These are phyloP conservation scores for Aspergillus udagawae DNA, from an alignment of 2,329 filamentous ascomycete species.

Conservation along the genomic window DNA sequence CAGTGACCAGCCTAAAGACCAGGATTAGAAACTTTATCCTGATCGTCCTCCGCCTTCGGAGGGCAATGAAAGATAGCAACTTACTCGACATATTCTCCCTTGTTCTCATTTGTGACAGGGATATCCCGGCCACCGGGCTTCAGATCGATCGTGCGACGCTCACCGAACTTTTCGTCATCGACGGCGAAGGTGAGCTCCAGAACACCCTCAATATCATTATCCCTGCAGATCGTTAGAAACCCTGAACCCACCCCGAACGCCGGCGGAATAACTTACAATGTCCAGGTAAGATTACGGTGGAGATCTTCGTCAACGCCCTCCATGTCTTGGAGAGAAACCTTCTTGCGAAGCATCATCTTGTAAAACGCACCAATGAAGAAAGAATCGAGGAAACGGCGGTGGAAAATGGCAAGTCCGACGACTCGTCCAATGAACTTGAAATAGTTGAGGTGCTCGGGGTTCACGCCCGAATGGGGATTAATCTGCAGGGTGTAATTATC, in stretches of 20 bases:
- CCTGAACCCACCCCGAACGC: not conserved
- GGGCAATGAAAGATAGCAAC: constrained; percentile 24
- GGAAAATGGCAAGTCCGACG: constrained; percentile 95
- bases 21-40: constrained; percentile 2
- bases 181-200: constrained; percentile 95
- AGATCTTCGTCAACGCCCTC: constrained; percentile 98
- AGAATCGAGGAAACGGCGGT: constrained; percentile 92
- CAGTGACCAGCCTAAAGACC: constrained; percentile 71
- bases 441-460: constrained; percentile 98
- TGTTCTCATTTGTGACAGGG: constrained; percentile 97
- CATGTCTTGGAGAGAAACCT: constrained; percentile 90
- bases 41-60: not conserved
- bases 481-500: constrained; percentile 99
- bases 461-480: constrained; percentile 98
- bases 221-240: constrained; percentile 43
- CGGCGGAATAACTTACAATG: constrained; percentile 55
- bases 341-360: constrained; percentile 98
- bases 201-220: constrained; percentile 94
- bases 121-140: constrained; percentile 88
- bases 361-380: constrained; percentile 99
- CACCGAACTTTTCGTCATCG: constrained; percentile 95
- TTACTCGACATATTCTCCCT: constrained; percentile 95
- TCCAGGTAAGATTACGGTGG: constrained; percentile 95
- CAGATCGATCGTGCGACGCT: constrained; percentile 88
- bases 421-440: constrained; percentile 99